Percentiles rank a stretch among this genome's conserved stretches.
Conservation (phyloP, 306 rosid species). For the Cucumis hystrix region DNA sequence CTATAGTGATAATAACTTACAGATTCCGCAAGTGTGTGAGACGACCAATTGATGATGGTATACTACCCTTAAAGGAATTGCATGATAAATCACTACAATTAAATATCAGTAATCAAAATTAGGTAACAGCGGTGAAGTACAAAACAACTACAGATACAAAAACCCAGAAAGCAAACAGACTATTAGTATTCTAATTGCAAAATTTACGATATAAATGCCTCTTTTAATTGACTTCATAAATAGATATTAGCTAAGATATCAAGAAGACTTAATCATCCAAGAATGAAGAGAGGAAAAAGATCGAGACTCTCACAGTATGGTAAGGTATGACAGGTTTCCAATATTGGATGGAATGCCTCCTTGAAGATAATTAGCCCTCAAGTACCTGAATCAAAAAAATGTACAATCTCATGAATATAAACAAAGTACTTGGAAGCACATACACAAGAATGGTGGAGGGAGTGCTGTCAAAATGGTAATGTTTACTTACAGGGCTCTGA, state of each 20-base stretch:
- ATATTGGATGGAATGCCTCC: conserved; percentile 82
- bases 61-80: conserved; percentile 78
- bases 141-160: background rate
- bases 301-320: conserved; percentile 54
- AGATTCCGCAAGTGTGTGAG: conserved; percentile 45
- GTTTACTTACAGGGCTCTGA: conserved; percentile 71
- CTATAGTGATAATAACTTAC: conserved; percentile 36
- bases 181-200: background rate
- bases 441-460: background rate
- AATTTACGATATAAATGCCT: background rate
- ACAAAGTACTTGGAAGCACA: background rate
- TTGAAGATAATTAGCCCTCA: conserved; percentile 87
- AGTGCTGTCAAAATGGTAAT: background rate
- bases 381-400: conserved; percentile 34
- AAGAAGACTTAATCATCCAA: background rate
- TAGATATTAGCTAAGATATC: background rate
- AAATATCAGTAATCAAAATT: conserved; percentile 8
- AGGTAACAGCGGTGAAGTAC: background rate
- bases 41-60: conserved; percentile 87
- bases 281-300: background rate
- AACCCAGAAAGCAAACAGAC: background rate
- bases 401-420: background rate
- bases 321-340: conserved; percentile 80
- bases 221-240: background rate
- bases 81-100: conserved; percentile 67